Evolutionary conservation across 495 filamentous ascomycete genomes (phyloP), one percentile per base, ranked within the genome.

Genomic region (Bacidia rubella): DNA sequence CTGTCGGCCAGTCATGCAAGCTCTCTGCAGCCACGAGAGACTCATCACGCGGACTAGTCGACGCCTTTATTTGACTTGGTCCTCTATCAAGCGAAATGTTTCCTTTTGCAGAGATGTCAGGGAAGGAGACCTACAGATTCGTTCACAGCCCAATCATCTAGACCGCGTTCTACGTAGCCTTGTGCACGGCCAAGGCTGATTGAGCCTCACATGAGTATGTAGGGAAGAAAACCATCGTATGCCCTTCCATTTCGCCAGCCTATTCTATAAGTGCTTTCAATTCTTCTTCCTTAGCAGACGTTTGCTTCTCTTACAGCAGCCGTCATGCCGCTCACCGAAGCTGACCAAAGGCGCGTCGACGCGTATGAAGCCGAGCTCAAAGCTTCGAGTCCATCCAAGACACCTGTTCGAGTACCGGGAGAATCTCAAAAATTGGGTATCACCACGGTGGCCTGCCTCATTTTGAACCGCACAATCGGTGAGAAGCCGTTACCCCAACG

Each of bases 391-490:
- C 44, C 48, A 5, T 38, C 49, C 29, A 55, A 56, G 29, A 19
- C 53, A 26, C 20, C 55, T 15, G 49, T 56, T 10, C 41, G 49
- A 20, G 45, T 46, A 3, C 42, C 57, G 1, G 20, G 26, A 7
- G 53, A 58, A 1, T 55, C 55, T 12, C 56, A 55, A 15, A 58
- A 55, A 12, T 25, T 59, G 2, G 53, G 56, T 24, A 26, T 48
- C 15, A 17, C 55, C 23, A 53, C 53, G 2, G 56, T 61, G 1
- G 41, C 43, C 15, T 55, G 59, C 45, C 46, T 49, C 17, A 55
- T 61, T 7, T 25, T 53, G 17, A 61, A 61, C 40, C 52, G 56
- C 7, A 56, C 41, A 32, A 56, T 61, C 19, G 59, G 59, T 61
- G 47, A 15, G 15, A 35, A 35, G 29, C 15, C n/a, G n/a, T n/a